phyloP scores from a whole-genome alignment of 2,329 filamentous ascomycete genomes.

The Plenodomus tracheiphilus region DNA sequence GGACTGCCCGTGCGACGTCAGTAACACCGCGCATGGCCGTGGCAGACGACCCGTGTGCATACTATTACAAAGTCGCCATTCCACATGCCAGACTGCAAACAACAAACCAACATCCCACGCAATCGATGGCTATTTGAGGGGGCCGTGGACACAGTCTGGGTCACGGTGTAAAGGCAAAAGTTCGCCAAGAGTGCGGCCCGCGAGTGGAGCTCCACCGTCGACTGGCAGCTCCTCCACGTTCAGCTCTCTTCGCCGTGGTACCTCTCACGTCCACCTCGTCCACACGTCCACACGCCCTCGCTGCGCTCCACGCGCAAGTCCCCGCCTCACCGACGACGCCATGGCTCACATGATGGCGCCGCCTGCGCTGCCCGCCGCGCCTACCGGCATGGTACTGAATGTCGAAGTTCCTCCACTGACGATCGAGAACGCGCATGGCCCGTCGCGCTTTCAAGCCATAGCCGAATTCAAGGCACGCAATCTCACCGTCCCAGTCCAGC shows the following conservation, averaged over 20 bases:
- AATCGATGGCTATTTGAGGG: too few relatives aligned
- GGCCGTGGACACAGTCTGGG: too few relatives aligned
- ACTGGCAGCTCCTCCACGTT: too few relatives aligned
- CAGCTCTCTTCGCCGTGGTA: slow-evolving; percentile 1
- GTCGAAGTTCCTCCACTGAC: slow-evolving; percentile 33
- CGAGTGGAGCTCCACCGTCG: too few relatives aligned
- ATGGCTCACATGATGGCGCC: slow-evolving; percentile 9
- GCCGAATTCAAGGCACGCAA: slow-evolving; percentile 38
- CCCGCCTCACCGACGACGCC: neutral
- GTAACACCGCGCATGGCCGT: too few relatives aligned
- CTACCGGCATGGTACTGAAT: slow-evolving; percentile 30
- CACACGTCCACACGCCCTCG: too few relatives aligned
- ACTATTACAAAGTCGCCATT: too few relatives aligned
- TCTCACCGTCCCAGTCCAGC: slow-evolving; percentile 36
- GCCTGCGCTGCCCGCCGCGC: slow-evolving; percentile 1
- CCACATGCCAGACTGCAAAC: too few relatives aligned
- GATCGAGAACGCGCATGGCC: slow-evolving; percentile 26
- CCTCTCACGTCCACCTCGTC: slow-evolving; percentile 1
- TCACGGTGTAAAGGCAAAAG: neutral
- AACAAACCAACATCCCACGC: too few relatives aligned
- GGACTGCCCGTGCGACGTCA: too few relatives aligned
- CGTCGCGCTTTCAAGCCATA: slow-evolving; percentile 17
- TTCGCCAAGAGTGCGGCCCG: neutral
- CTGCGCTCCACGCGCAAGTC: too few relatives aligned
- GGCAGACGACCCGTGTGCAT: too few relatives aligned